Evolutionary conservation across 495 filamentous ascomycete species (phyloP).

Genomic region (Podospora pseudocomata): DNA sequence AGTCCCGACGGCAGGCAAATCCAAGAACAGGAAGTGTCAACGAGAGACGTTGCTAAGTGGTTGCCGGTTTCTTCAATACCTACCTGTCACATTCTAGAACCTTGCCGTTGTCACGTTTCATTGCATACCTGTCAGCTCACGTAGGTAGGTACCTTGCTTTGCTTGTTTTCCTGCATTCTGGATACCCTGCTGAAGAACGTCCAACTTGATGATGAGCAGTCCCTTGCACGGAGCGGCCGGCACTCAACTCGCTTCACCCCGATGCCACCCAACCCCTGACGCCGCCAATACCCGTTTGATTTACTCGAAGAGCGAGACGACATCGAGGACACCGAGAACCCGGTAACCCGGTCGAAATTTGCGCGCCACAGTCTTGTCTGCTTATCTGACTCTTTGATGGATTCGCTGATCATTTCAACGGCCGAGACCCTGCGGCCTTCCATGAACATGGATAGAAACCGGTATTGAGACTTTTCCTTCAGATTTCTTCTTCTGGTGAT

Average conservation of each 20-base stretch:
- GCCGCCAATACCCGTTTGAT: background rate
- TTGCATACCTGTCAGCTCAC: background rate
- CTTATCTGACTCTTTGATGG: background rate
- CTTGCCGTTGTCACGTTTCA: background rate
- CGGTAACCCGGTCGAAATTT: background rate
- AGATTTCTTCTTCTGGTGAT: background rate
- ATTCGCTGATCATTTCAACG: background rate
- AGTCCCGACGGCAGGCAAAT: background rate
- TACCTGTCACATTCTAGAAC: background rate
- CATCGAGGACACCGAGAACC: background rate
- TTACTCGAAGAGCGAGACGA: background rate
- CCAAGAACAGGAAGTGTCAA: background rate
- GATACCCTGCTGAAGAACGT: background rate
- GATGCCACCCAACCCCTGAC: background rate
- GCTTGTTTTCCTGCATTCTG: background rate
- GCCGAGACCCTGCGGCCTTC: background rate
- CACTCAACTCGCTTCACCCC: background rate
- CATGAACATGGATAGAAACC: background rate
- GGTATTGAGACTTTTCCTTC: background rate
- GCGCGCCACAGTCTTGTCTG: background rate
- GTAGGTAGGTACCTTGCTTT: background rate
- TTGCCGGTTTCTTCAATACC: too few species aligned
- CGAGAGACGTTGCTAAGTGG: too few species aligned
- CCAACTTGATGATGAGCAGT: background rate
- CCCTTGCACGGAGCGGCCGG: background rate